Conservation (phyloP, 1,284 basidiomycete genomes). For the Microbotryomycetes sp. region DNA sequence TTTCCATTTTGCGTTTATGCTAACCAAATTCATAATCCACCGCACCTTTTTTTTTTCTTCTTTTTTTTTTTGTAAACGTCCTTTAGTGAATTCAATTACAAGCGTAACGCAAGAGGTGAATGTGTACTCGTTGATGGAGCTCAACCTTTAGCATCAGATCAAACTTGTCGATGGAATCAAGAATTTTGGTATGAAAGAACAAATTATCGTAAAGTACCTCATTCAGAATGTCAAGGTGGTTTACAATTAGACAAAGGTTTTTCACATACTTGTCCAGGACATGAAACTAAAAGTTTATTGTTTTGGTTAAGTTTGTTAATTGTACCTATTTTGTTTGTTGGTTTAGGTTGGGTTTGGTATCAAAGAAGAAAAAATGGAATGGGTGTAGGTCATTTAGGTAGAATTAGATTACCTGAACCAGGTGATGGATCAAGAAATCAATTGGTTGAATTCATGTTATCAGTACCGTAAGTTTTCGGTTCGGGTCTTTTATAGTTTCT, state of each 20-base stretch:
- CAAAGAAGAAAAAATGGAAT: conserved; percentile 48
- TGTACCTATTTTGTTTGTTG: conserved; percentile 67
- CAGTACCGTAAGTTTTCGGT: conserved; percentile 23
- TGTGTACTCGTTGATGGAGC: conserved; percentile 71
- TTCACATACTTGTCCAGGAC: conserved; percentile 68
- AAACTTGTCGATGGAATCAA: conserved; percentile 59
- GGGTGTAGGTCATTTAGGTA: background rate
- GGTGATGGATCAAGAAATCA: conserved; percentile 19
- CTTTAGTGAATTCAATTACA: conserved; percentile 81
- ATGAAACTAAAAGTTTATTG: conserved; percentile 56
- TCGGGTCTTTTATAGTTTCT: background rate
- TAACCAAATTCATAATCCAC: background rate
- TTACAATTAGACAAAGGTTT: conserved; percentile 62
- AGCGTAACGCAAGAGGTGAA: conserved; percentile 58
- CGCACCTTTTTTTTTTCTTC: background rate
- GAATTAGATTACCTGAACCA: conserved; percentile 29
- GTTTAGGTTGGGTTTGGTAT: conserved; percentile 69
- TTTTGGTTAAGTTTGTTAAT: conserved; percentile 77
- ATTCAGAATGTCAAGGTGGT: conserved; percentile 75
- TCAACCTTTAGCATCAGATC: conserved; percentile 49
- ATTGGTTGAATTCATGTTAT: conserved; percentile 18
- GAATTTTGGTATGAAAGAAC: conserved; percentile 88
- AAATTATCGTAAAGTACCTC: conserved; percentile 77
- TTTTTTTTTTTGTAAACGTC: too few species aligned
- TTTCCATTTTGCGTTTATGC: background rate